Percentiles rank a stretch among this genome's conserved stretches.
These are phyloP conservation scores for Ceratocystis cacaofunesta DNA, from an alignment of 2,329 filamentous ascomycete genomes.

Conservation along the genomic window DNA sequence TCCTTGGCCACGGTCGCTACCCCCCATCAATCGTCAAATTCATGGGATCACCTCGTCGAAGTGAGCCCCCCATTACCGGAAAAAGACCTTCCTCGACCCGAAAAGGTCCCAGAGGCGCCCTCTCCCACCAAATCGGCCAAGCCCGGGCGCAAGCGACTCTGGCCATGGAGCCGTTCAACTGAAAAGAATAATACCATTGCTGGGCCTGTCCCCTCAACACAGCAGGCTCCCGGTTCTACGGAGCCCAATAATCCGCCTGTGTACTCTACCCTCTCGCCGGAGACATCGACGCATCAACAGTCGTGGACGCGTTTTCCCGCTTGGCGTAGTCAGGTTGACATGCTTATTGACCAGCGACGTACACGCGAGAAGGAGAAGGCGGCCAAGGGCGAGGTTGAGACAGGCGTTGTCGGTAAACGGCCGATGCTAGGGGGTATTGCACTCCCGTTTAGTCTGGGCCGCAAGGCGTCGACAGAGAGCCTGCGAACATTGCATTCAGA, in stretches of 20 bases:
- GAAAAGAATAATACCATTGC: neutral
- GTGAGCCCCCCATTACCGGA: neutral
- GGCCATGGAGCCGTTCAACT: conserved; percentile 13
- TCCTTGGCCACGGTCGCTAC: neutral
- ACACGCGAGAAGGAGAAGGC: conserved; percentile 13
- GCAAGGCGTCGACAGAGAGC: conserved; percentile 50
- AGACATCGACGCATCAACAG: neutral
- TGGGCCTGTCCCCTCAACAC: neutral
- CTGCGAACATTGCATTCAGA: conserved; percentile 49
- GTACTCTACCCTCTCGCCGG: neutral
- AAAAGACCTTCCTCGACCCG: neutral
- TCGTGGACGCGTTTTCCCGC: conserved; percentile 2
- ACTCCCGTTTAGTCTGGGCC: conserved; percentile 55
- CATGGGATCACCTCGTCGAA: neutral
- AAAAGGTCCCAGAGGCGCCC: neutral
- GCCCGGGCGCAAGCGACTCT: conserved; percentile 10
- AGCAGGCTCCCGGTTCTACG: neutral
- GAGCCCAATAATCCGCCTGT: neutral
- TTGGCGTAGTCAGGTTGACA: conserved; percentile 8
- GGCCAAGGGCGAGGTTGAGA: conserved; percentile 29
- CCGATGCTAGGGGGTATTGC: conserved; percentile 55
- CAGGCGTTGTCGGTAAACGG: conserved; percentile 43
- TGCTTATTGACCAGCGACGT: conserved; percentile 10
- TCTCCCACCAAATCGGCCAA: neutral
- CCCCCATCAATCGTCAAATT: neutral